Evolutionary conservation across 192 early-diverging fungal genomes (phyloP).

Genomic region (Coemansia sp.): DNA sequence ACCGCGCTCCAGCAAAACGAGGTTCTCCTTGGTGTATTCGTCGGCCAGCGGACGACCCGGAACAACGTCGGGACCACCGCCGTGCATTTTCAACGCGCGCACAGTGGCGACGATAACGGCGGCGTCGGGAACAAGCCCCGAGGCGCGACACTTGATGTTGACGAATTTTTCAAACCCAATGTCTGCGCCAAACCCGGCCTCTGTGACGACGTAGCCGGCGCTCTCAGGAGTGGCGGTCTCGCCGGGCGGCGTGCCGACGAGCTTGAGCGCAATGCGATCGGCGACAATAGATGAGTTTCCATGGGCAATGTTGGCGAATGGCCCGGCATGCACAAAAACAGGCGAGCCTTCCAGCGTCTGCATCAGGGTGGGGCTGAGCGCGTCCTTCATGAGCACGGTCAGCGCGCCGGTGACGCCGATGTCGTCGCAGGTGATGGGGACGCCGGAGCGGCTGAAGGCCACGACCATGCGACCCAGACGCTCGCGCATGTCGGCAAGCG

Average conservation of each 20-base stretch:
- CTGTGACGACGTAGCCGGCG: constrained; percentile 91
- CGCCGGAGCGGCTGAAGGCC: constrained; percentile 76
- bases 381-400: constrained; percentile 97
- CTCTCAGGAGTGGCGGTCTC: constrained; percentile 45
- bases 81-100: constrained; percentile 96
- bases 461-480: constrained; percentile 95
- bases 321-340: constrained; percentile 97
- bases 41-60: constrained; percentile 91
- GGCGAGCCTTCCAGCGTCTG: constrained; percentile 99
- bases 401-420: constrained; percentile 94
- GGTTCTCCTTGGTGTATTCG: constrained; percentile 84
- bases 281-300: constrained; percentile 96
- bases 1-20: constrained; percentile 81
- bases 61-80: constrained; percentile 88
- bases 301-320: constrained; percentile 99
- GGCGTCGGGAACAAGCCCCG: constrained; percentile 82
- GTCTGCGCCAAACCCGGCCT: constrained; percentile 99
- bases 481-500: constrained; percentile 89
- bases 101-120: constrained; percentile 95
- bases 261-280: constrained; percentile 94
- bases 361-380: constrained; percentile 98
- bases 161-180: constrained; percentile 99
- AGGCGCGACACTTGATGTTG: constrained; percentile 96
- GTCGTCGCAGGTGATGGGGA: constrained; percentile 93
- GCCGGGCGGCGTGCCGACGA: constrained; percentile 73